Evolutionary conservation across 495 filamentous ascomycete genomes (phyloP).

Genomic region (Haplographium delicatum): DNA sequence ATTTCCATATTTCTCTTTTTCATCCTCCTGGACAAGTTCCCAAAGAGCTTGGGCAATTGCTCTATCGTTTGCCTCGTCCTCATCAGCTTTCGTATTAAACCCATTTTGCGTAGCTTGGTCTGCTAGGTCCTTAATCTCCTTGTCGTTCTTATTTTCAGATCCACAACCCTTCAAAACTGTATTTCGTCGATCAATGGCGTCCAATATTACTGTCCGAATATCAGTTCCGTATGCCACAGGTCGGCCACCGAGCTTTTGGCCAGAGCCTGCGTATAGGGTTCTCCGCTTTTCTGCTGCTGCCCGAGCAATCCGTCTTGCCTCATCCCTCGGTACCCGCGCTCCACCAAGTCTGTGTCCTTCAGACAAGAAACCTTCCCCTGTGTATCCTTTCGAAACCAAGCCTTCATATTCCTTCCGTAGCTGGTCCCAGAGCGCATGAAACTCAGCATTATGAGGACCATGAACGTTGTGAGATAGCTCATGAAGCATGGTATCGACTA

Average conservation of each 20-base stretch:
- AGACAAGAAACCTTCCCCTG: constrained; percentile 83
- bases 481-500: constrained; percentile 91
- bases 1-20: constrained; percentile 57
- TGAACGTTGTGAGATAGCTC: constrained; percentile 87
- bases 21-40: constrained; percentile 83
- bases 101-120: constrained; percentile 67
- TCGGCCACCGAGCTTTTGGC: constrained; percentile 67
- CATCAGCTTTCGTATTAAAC: constrained; percentile 77
- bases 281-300: constrained; percentile 69
- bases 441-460: constrained; percentile 76
- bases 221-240: constrained; percentile 58
- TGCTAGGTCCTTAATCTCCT: constrained; percentile 54
- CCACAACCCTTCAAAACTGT: constrained; percentile 69
- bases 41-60: constrained; percentile 86
- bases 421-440: constrained; percentile 82
- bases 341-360: constrained; percentile 72
- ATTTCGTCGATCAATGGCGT: constrained; percentile 65
- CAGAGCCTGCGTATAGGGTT: constrained; percentile 54
- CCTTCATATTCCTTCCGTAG: constrained; percentile 79
- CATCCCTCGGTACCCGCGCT: constrained; percentile 58
- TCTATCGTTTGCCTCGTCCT: constrained; percentile 83
- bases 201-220: constrained; percentile 68
- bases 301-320: constrained; percentile 71
- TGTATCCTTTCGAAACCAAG: constrained; percentile 75
- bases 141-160: constrained; percentile 50